Evolutionary conservation across 2,329 filamentous ascomycete genomes (phyloP), one percentile per base, ranked within the genome.

Genomic region (Ophiocordyceps camponoti-floridani): DNA sequence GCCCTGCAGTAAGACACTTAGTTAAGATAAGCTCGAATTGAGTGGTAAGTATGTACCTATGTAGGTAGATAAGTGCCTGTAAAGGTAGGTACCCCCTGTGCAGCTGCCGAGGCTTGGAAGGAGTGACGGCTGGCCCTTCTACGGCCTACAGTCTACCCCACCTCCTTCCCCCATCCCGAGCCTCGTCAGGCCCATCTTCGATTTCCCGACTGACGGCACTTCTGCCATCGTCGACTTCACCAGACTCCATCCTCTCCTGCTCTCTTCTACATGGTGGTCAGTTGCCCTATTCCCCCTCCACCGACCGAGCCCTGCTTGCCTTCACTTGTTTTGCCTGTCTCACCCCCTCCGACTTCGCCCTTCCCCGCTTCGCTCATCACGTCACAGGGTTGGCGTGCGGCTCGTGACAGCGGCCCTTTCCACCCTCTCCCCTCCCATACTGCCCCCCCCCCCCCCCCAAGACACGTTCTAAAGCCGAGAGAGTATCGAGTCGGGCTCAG

Each of bases 221-320:
- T 38, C 35, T 38, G 14, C 12, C 40, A 41, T 41, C 40, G 26
- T 19, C 16, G 10, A 27, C n/a, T 30, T 33, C 19, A 12, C 37
- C 37, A 35, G 33, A 10, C 35, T 14, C 14, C n/a, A 4, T 11
- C 14, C 40, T 41, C 18, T 30, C 26, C 11, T 28, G 11, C 23
- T 41, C 19, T 45, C 48, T n/a, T n/a, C 49, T 52, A 49, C 46
- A 51, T 52, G 49, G 47, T 53, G 49, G 50, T 51, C 33, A 51
- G 51, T 42, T 18, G 6, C 16, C n/a, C 16, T 4, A 5, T 8
- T 11, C n/a, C 5, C 16, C n/a, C 16, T 18, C 40, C 40, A 6
- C 19, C 27, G 16, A 26, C 26, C 26, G 47, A 18, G 37, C 26
- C 46, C 40, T 44, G 14, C 42, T 37, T 40, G 31, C 40, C 11